Conservation (phyloP, 495 filamentous ascomycete genomes). For the Evernia prunastri region DNA sequence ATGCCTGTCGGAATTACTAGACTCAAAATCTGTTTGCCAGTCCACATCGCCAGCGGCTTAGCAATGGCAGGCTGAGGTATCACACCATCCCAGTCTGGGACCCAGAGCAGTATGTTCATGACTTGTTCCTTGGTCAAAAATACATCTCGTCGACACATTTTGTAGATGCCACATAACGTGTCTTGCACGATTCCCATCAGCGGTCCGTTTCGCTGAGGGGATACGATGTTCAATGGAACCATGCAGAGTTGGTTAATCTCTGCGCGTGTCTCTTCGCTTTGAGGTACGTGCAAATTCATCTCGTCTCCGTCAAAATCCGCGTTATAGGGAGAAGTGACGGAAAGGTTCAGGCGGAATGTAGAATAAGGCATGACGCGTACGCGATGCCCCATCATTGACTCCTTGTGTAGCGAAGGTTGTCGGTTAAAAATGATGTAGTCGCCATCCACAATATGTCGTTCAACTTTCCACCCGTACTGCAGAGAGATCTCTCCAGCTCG, state of each 20-base stretch:
- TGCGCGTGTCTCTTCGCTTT: constrained; percentile 90
- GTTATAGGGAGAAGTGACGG: constrained; percentile 97
- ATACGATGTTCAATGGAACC: constrained; percentile 96
- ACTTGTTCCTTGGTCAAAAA: constrained; percentile 85
- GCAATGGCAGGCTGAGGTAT: constrained; percentile 86
- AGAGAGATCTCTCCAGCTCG: constrained; percentile 73
- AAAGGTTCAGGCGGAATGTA: constrained; percentile 93
- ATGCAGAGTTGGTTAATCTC: constrained; percentile 90
- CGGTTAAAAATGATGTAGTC: constrained; percentile 99
- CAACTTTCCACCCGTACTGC: constrained; percentile 96
- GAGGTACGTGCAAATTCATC: constrained; percentile 99
- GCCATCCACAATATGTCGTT: constrained; percentile 89
- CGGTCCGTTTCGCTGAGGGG: constrained; percentile 91
- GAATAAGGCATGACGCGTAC: constrained; percentile 98
- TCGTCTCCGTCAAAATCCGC: constrained; percentile 99
- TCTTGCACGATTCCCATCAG: constrained; percentile 99
- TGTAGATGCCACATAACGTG: constrained; percentile 92
- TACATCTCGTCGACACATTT: constrained; percentile 85
- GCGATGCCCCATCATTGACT: constrained; percentile 99
- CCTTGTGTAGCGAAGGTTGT: constrained; percentile 97
- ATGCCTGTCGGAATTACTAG: constrained; percentile 83
- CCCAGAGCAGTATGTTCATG: constrained; percentile 95
- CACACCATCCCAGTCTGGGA: constrained; percentile 93
- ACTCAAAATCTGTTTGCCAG: constrained; percentile 96
- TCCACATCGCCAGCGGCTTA: constrained; percentile 89